Conservation (phyloP, 192 early-diverging fungal genomes). For the Backusella tarrabulga region DNA sequence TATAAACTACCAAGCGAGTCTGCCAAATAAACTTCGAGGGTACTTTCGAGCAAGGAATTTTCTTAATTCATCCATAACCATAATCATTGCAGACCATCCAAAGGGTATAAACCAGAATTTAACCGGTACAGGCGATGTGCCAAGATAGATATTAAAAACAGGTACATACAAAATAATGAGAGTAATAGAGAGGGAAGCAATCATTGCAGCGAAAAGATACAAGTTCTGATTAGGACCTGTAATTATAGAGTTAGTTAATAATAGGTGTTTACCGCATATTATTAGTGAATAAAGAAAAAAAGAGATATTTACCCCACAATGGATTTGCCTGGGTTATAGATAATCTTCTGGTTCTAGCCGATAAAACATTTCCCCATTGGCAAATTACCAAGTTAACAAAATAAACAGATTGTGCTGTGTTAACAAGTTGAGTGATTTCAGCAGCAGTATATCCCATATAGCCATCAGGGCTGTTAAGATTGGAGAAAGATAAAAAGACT, state of each 20-base stretch:
- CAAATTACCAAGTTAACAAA: conserved; percentile 60
- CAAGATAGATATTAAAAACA: conserved; percentile 56
- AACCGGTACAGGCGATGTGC: conserved; percentile 54
- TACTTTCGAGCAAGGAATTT: too few species aligned
- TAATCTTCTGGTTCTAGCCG: conserved; percentile 51
- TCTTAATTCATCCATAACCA: conserved; percentile 62
- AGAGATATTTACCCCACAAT: conserved; percentile 36
- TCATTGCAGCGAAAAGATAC: conserved; percentile 53
- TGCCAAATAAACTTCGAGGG: too few species aligned
- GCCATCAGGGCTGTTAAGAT: conserved; percentile 32
- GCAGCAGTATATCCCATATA: conserved; percentile 38
- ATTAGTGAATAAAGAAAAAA: background rate
- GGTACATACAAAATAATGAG: conserved; percentile 54
- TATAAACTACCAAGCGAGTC: too few species aligned
- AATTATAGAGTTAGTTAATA: background rate
- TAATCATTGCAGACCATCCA: conserved; percentile 50
- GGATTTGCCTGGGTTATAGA: conserved; percentile 64
- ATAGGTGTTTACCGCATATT: background rate
- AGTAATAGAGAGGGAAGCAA: conserved; percentile 45
- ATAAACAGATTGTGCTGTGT: conserved; percentile 60
- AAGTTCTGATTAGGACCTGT: conserved; percentile 48
- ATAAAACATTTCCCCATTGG: conserved; percentile 61
- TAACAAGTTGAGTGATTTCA: conserved; percentile 43
- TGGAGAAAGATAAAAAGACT: conserved; percentile 50
- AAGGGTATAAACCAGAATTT: conserved; percentile 68